Evolutionary conservation across 2,329 filamentous ascomycete genomes (phyloP), one percentile per base, ranked within the genome.

Genomic region (Chaetomiaceae sp.): DNA sequence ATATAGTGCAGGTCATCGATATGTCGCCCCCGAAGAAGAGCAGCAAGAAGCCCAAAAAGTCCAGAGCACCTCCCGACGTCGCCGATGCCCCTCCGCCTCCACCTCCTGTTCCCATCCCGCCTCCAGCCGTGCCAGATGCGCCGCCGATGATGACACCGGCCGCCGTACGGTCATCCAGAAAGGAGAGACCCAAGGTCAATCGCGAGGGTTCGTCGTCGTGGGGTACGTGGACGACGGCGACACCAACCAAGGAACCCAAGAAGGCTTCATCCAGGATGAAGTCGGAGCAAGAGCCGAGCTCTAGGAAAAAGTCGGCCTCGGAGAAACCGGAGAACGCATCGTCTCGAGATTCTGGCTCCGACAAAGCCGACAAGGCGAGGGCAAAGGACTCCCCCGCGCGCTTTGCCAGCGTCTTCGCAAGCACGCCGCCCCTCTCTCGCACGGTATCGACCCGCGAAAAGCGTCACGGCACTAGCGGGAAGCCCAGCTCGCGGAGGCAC

Each of bases 171-270:
- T 79, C 76, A 42, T 73, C 73, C 3, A 87, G 81, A 66, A 94
- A 85, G 62, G 86, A 94, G 53, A 84, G 88, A 12, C 70, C 84
- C 22, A 88, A 84, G 60, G 79, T 89, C 53, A 86, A 81, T 56
- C 85, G 87, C 48, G 83, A 85, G 30, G 75, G 78, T 29, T 72
- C 78, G 7, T 32, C 52, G 11, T 81, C 84, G 24, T 93, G 88
- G 88, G 84, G 82, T 29, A 80, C 81, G 62, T 91, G 85, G 85
- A 79, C 77, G 15, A 75, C 77, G 15, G 75, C 80, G 14, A 70
- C 75, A 3, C 66, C 73, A 17, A 55, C 53, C 57, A 59, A 68
- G 62, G 78, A 83, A 17, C 73, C 74, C 53, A 83, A 84, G 54
- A 79, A 78, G 56, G 61, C 72, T 2, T 58, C 62, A 8, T 79